Evolutionary conservation across 2,329 filamentous ascomycete genomes (phyloP).

Genomic region (Ophiostoma perfectum): DNA sequence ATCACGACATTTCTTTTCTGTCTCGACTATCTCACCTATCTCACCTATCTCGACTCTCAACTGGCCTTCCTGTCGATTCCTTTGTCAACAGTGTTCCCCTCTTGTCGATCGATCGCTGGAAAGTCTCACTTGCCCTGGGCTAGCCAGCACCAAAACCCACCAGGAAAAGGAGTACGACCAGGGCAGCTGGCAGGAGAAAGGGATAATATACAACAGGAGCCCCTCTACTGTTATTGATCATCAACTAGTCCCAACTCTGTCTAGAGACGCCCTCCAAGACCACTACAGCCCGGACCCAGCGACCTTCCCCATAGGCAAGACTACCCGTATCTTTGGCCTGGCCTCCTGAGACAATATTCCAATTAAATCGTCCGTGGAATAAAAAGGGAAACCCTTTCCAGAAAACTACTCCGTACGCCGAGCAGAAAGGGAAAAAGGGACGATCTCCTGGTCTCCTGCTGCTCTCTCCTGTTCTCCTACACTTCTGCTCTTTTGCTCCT

Average conservation of each 20-base stretch:
- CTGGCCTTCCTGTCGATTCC: not conserved
- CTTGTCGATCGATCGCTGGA: not conserved
- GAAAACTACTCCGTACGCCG: not conserved
- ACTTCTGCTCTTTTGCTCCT: not conserved
- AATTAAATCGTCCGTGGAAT: not conserved
- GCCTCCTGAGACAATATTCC: constrained; percentile 6
- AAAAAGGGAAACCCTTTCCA: not conserved
- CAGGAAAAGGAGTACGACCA: constrained; percentile 3
- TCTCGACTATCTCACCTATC: too few relatives aligned
- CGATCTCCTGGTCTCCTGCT: constrained; percentile 19
- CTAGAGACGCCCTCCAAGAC: constrained; percentile 22
- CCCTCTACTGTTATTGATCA: constrained; percentile 23
- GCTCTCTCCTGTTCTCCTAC: constrained; percentile 1
- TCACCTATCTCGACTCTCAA: too few relatives aligned
- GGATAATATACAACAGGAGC: constrained; percentile 17
- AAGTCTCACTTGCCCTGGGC: constrained; percentile 6
- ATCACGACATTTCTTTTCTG: too few relatives aligned
- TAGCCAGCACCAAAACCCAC: not conserved
- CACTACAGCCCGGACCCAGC: constrained; percentile 25
- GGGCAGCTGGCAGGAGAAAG: constrained; percentile 15
- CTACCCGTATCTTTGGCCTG: constrained; percentile 23
- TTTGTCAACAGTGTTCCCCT: not conserved
- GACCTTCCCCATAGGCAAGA: constrained; percentile 25
- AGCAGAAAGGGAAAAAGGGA: constrained; percentile 22
- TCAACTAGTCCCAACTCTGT: constrained; percentile 27